Evolutionary conservation across 2,329 filamentous ascomycete genomes (phyloP).

Genomic region (Aspergillus sp.): DNA sequence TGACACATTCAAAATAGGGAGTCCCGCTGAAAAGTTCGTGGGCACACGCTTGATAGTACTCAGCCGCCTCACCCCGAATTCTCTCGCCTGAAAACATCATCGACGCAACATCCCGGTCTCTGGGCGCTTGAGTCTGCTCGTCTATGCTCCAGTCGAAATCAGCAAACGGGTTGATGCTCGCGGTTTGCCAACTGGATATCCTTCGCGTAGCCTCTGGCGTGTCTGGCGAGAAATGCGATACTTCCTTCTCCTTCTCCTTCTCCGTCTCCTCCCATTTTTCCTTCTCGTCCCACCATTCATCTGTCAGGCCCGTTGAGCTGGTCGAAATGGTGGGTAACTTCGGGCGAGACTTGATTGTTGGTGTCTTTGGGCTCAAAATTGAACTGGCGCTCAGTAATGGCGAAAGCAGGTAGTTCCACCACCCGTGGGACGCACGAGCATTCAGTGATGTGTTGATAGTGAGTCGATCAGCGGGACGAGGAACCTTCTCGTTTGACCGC

Average conservation of each 20-base stretch:
- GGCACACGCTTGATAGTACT: slow-evolving; percentile 47
- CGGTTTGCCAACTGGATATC: slow-evolving; percentile 21
- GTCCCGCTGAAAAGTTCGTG: slow-evolving; percentile 43
- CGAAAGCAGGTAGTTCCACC: slow-evolving; percentile 51
- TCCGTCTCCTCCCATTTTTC: slow-evolving; percentile 17
- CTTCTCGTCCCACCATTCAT: slow-evolving; percentile 29
- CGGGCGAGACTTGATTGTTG: slow-evolving; percentile 23
- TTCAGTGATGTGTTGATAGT: slow-evolving; percentile 38
- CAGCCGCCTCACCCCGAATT: slow-evolving; percentile 38
- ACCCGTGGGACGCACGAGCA: slow-evolving; percentile 47
- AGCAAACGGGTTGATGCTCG: slow-evolving; percentile 16
- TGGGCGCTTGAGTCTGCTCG: neutral
- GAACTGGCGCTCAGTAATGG: slow-evolving; percentile 43
- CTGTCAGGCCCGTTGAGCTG: slow-evolving; percentile 16
- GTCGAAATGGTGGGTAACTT: slow-evolving; percentile 26
- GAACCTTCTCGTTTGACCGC: slow-evolving; percentile 30
- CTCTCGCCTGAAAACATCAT: slow-evolving; percentile 26
- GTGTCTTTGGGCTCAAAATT: slow-evolving; percentile 29
- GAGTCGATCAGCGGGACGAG: slow-evolving; percentile 30
- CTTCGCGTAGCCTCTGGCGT: slow-evolving; percentile 26
- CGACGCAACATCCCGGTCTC: slow-evolving; percentile 8
- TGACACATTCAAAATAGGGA: slow-evolving; percentile 45
- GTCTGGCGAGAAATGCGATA: slow-evolving; percentile 31
- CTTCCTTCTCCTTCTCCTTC: slow-evolving; percentile 18
- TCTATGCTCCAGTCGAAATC: slow-evolving; percentile 13